These are phyloP conservation scores for Thinopyrum elongatum DNA, from an alignment of 176 grass and related monocot genomes.

Conservation along the genomic window DNA sequence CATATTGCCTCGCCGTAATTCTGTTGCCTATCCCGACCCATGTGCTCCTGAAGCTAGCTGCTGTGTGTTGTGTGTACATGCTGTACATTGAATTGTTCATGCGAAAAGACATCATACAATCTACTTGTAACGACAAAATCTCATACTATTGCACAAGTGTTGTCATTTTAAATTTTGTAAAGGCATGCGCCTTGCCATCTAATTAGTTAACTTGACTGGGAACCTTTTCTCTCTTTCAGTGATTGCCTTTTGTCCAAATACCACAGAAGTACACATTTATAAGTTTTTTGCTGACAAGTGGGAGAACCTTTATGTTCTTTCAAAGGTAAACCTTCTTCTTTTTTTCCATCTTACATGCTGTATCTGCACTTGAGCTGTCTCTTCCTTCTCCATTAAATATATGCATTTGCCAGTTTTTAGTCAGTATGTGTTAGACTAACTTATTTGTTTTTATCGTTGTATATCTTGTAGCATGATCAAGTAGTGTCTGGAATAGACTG, in stretches of 20 bases:
- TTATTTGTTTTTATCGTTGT: conserved; percentile 18
- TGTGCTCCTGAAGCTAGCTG: background rate
- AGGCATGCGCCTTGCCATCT: background rate
- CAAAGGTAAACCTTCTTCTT: conserved; percentile 51
- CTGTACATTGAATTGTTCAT: background rate
- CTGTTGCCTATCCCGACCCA: background rate
- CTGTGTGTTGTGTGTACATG: background rate
- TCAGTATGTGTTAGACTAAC: background rate
- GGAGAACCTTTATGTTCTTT: conserved; percentile 95
- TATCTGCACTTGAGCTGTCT: background rate
- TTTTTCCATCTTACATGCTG: background rate
- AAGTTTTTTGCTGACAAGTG: conserved; percentile 89
- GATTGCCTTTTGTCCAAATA: conserved; percentile 98
- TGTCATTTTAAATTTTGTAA: background rate
- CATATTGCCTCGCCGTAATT: background rate
- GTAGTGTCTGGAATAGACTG: conserved; percentile 94
- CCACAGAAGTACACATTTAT: conserved; percentile 86
- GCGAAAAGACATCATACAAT: background rate
- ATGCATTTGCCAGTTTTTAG: background rate
- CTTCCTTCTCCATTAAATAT: background rate
- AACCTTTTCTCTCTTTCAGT: conserved; percentile 43
- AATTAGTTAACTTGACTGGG: background rate
- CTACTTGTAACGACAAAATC: background rate
- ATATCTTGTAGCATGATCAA: conserved; percentile 79
- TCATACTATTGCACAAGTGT: background rate